These are phyloP conservation scores for Monosporascus sp. DNA, from an alignment of 2,329 filamentous ascomycete genomes.

Conservation along the genomic window DNA sequence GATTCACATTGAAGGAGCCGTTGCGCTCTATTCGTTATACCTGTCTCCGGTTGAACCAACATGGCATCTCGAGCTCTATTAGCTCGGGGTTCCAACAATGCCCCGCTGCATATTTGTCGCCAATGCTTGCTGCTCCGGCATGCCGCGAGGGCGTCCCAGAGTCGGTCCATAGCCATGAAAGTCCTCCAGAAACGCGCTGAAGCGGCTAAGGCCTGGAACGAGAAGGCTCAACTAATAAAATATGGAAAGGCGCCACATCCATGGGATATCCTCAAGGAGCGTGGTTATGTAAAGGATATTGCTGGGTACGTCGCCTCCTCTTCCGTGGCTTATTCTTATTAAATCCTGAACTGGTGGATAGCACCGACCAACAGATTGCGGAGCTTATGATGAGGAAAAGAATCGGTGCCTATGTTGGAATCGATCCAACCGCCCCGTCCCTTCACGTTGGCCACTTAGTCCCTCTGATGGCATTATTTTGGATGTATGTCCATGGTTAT, in stretches of 20 bases:
- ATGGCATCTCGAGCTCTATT: slow-evolving; percentile 14
- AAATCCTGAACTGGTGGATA: neutral
- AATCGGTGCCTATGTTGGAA: slow-evolving; percentile 72
- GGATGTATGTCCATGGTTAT: slow-evolving; percentile 75
- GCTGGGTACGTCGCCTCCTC: slow-evolving; percentile 54
- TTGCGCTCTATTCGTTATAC: neutral
- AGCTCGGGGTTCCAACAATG: slow-evolving; percentile 1
- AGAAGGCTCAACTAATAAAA: slow-evolving; percentile 30
- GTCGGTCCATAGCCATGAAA: slow-evolving; percentile 35
- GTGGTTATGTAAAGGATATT: slow-evolving; percentile 68
- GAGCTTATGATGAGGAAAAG: slow-evolving; percentile 59
- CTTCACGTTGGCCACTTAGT: slow-evolving; percentile 77
- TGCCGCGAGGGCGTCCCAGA: slow-evolving; percentile 9
- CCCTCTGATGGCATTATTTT: slow-evolving; percentile 78
- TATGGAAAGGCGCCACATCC: slow-evolving; percentile 47
- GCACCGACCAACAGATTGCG: slow-evolving; percentile 43
- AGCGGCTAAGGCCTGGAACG: slow-evolving; percentile 33
- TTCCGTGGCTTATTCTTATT: neutral
- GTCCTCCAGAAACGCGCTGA: slow-evolving; percentile 37
- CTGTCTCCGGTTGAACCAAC: neutral
- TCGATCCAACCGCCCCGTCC: slow-evolving; percentile 76
- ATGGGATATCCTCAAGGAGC: slow-evolving; percentile 62
- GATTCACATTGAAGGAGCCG: neutral
- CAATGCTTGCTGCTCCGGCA: slow-evolving; percentile 15
- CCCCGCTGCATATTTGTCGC: slow-evolving; percentile 19